Evolutionary conservation across 768 basidiomycete species (phyloP), one percentile per base, ranked within the genome.

Genomic region (Gelatoporia subvermispora): DNA sequence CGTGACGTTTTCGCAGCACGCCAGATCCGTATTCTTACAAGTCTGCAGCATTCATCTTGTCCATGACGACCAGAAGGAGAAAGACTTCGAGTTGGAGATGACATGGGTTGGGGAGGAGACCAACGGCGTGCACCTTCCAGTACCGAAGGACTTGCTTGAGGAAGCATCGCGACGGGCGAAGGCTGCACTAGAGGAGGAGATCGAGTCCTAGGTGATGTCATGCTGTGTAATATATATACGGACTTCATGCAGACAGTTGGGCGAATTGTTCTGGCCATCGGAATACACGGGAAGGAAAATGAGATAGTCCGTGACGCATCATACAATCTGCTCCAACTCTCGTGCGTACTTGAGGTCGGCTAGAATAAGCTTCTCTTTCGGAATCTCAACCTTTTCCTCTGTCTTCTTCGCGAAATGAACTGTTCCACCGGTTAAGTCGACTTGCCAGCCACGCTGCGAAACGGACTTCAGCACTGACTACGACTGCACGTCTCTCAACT

Each of bases 61-160:
- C 15, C 96, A 99, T 62, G 95, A 98, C 54, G 96, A 98, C 64
- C 84, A 89, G 52, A 96, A 97, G 68, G 94, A 97, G 72, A 98
- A 97, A 64, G 90, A 94, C 43, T 98, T 99, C 55, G 96, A 98
- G 64, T 79, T 99, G 22, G 96, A 99, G 69, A 81, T 99, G 78
- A 89, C 93, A 31, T 99, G 96, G 96, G 84, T 97, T 50, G 82
- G 93, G 35, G 76, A 81, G 28, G 91, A 95, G 68, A 89, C 87
- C 25, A 80, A 83, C 24, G 82, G 82, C 45, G 65, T 84, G 41
- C 93, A 97, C 67, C 74, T 81, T 21, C 78, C 82, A 21, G 91
- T 99, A 47, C 96, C 96, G 41, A 78, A 78, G 51, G 93, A 93
- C 25, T 72, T 97, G 50, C 73, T 85, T 38, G 78, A 79, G 20